Percentiles rank a stretch among this genome's conserved stretches.
Conservation (phyloP, 345 rosid genomes). For the Chamaenerion angustifolium region DNA sequence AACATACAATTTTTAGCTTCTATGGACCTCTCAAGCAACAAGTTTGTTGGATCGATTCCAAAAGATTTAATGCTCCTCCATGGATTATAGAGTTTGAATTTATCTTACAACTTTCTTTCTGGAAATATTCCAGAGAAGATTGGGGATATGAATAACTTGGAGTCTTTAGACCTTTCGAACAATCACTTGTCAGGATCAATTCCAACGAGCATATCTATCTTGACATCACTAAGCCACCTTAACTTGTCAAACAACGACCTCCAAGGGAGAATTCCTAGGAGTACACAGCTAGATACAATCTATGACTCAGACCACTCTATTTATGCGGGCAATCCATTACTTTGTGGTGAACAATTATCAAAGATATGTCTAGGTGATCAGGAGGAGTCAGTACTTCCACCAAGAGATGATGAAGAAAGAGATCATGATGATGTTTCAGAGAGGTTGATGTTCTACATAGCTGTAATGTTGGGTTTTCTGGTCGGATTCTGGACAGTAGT, state of each 20-base stretch:
- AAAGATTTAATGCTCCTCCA: background rate
- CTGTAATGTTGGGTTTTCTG: no score
- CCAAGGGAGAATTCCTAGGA: background rate
- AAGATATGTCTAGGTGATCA: background rate
- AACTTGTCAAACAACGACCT: constrained; percentile 5
- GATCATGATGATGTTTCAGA: background rate
- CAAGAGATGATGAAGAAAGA: background rate
- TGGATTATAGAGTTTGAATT: background rate
- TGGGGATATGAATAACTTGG: background rate
- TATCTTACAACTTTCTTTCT: background rate
- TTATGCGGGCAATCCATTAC: background rate
- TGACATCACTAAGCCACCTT: background rate
- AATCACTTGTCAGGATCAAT: constrained; percentile 2
- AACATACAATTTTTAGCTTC: background rate
- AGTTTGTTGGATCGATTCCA: constrained; percentile 2
- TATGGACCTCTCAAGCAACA: constrained; percentile 4
- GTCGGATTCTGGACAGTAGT: background rate
- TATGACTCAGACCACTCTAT: background rate
- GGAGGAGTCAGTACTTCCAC: background rate
- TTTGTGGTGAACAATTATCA: constrained; percentile 4
- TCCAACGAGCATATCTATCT: background rate
- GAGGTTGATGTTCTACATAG: no score
- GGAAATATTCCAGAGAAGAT: background rate
- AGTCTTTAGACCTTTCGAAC: background rate
- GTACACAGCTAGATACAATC: background rate